phyloP scores from a whole-genome alignment of 2,329 filamentous ascomycete species.

The Ophiostoma triangulosporum region DNA sequence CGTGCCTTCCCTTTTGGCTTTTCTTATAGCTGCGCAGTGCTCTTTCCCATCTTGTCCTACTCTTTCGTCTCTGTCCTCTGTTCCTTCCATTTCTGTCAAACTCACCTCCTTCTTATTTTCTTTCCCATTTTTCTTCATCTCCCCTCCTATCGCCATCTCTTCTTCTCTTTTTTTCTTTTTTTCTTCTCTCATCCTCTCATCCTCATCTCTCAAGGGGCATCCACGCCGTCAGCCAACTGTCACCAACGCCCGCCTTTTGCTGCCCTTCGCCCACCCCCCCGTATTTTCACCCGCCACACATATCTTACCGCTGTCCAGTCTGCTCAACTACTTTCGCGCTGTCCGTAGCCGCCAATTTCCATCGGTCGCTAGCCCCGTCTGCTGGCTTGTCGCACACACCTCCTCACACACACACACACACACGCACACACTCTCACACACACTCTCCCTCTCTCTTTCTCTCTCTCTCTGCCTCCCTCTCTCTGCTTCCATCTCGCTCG shows the following conservation, averaged over 20 bases:
- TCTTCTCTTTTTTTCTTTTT: not conserved
- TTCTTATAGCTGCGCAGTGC: not conserved
- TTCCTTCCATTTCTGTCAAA: not conserved
- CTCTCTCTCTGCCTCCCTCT: not conserved
- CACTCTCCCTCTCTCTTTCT: not conserved
- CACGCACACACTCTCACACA: no score
- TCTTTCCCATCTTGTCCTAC: not conserved
- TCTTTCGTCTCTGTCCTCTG: not conserved
- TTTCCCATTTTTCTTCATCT: not conserved
- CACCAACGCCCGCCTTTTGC: not conserved
- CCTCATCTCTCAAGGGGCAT: not conserved
- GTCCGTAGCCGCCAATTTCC: not conserved
- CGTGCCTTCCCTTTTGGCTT: not conserved
- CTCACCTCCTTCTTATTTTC: not conserved
- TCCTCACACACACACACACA: no score
- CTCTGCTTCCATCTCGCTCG: not conserved
- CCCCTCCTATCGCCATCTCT: not conserved
- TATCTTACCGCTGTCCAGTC: not conserved
- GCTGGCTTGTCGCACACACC: conserved; percentile 1
- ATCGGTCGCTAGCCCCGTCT: not conserved
- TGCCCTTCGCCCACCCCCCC: not conserved
- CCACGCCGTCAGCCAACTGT: not conserved
- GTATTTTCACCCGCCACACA: not conserved
- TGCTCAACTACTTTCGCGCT: not conserved
- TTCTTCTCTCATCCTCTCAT: not conserved